Evolutionary conservation across 2,329 filamentous ascomycete species (phyloP), one percentile per base, ranked within the genome.

Genomic region (Phymatotrichopsis omnivora): DNA sequence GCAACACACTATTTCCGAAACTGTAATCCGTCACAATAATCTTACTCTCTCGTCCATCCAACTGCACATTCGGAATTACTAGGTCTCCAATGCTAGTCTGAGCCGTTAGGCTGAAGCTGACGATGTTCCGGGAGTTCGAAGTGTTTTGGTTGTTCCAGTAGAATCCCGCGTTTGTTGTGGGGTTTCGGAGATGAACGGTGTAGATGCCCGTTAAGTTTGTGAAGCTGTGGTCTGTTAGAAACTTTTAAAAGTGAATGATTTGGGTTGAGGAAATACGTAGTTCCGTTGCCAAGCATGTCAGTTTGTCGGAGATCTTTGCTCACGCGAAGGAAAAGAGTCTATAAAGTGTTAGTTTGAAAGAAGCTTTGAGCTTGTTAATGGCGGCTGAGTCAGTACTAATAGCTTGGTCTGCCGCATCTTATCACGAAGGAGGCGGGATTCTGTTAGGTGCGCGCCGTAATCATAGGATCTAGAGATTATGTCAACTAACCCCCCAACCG

Each of bases 1-100:
- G 60, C 3, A 75, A 58, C 3, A 61, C 67, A 22, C 67, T 62
- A 1, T 62, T 61, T 3, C 72, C 70, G 45, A 74, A 61, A 0
- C 57, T 56, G 41, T 74, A 74, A 53, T 75, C 70, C 0, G 70
- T 73, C 16, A 73, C 68, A 3, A 74, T 60, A 49, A 74, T 73
- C 51, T 72, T 72, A 55, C 68, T 71, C 56, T 74, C 69, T 14
- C 70, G 64, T 8, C 71, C 71, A 36, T 67, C 64, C 3, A 75
- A 61, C 35, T 68, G 65, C n/a, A 74, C 63, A 28, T 65, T 65
- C 0, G 70, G 66, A 3, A 69, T 61, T 2, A 59, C 65, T 7
- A 67, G 55, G 17, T 59, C 56, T 35, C 49, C 49, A 70, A 57
- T 58, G 2, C 68, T 68, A 1, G 73, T 75, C 19, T 65, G 63